A percentile compares a stretch with the other conserved stretches of the same genome.
phyloP scores from a whole-genome alignment of 148 eudicot genomes.

The Hydrangea macrophylla region DNA sequence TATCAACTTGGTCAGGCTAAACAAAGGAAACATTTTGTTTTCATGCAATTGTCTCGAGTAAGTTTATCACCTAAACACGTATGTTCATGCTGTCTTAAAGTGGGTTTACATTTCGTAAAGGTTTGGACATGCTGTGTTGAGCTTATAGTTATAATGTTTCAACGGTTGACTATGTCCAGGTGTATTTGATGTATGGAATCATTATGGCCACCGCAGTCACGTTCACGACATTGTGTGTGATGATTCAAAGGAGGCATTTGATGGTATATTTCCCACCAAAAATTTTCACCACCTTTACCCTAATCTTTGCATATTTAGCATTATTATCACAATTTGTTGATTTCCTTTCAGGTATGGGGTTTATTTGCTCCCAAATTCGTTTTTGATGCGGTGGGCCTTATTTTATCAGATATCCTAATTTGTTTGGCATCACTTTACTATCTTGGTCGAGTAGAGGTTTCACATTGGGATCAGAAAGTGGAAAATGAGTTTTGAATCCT shows the following conservation, averaged over 20 bases:
- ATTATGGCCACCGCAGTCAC: conserved; percentile 47
- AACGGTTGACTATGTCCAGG: conserved; percentile 35
- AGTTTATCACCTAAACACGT: conserved; percentile 11
- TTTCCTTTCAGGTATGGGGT: conserved; percentile 91
- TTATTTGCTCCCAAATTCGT: conserved; percentile 95
- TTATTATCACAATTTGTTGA: background rate
- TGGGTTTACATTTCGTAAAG: background rate
- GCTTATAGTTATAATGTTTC: background rate
- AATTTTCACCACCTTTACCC: background rate
- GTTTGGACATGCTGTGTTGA: background rate
- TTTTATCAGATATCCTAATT: conserved; percentile 60
- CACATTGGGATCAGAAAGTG: background rate
- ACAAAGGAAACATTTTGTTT: conserved; percentile 34
- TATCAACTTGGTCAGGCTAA: conserved; percentile 16
- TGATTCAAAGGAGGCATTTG: conserved; percentile 89
- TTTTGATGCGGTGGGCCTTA: conserved; percentile 81
- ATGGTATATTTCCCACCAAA: conserved; percentile 52
- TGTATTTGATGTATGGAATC: conserved; percentile 77
- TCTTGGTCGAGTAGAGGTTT: conserved; percentile 34
- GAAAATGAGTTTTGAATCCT: conserved; percentile 2
- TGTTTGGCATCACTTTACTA: conserved; percentile 66
- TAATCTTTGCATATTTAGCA: conserved; percentile 1
- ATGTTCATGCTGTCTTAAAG: background rate
- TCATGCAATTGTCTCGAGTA: conserved; percentile 68
- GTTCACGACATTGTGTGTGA: conserved; percentile 70